Conservation (phyloP, 306 rosid genomes). For the Pyrus betulifolia region DNA sequence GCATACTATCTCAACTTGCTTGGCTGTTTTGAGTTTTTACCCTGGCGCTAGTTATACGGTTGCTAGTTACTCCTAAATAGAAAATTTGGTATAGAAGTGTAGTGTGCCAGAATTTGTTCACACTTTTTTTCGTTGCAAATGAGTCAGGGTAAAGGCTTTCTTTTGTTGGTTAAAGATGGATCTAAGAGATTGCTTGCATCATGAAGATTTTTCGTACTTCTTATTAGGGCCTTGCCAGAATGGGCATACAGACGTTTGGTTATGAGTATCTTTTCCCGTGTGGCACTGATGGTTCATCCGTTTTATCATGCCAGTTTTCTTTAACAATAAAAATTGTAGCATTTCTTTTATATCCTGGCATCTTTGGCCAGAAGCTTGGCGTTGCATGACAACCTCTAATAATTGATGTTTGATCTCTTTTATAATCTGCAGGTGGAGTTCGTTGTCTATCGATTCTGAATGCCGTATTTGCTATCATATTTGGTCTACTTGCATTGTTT, state of each 20-base stretch:
- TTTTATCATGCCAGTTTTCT: not conserved
- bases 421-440: constrained; percentile 67
- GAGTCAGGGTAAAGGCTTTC: not conserved
- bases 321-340: not conserved
- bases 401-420: constrained; percentile 5
- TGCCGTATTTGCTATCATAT: constrained; percentile 59
- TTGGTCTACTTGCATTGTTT: constrained; percentile 84
- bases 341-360: not conserved
- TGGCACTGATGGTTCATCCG: not conserved
- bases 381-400: not conserved
- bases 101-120: not conserved
- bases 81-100: not conserved
- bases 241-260: not conserved
- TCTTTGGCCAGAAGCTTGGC: not conserved
- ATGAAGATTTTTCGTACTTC: not conserved
- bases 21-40: not conserved
- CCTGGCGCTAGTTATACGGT: not conserved
- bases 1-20: not conserved
- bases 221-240: not conserved
- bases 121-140: not conserved
- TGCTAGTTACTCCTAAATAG: not conserved
- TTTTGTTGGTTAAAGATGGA: not conserved
- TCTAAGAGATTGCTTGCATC: not conserved
- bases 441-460: constrained; percentile 86
- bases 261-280: not conserved